These are phyloP conservation scores for Exophiala calicioides DNA, from an alignment of 2,329 filamentous ascomycete genomes.

Conservation along the genomic window DNA sequence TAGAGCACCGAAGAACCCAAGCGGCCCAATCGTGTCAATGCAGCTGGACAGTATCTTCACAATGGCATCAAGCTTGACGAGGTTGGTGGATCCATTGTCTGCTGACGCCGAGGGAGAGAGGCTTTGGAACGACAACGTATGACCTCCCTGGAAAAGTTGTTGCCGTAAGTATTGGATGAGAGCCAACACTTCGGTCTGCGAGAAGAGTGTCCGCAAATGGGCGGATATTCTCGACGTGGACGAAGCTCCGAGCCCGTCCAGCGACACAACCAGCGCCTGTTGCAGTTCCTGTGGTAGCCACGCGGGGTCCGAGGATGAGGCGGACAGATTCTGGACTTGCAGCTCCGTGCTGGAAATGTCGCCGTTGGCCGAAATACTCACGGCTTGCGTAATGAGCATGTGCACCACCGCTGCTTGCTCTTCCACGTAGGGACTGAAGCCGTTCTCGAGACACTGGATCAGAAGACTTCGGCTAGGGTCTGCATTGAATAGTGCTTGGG, in stretches of 20 bases:
- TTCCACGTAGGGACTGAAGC: slow-evolving; percentile 38
- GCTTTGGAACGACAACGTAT: slow-evolving; percentile 24
- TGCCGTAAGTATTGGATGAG: slow-evolving; percentile 35
- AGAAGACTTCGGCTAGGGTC: slow-evolving; percentile 44
- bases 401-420: slow-evolving; percentile 45
- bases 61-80: slow-evolving; percentile 39
- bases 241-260: slow-evolving; percentile 20
- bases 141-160: slow-evolving; percentile 32
- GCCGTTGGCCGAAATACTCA: slow-evolving; percentile 35
- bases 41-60: slow-evolving; percentile 46
- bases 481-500: slow-evolving; percentile 41
- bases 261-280: slow-evolving; percentile 15
- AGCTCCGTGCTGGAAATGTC: slow-evolving; percentile 2
- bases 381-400: slow-evolving; percentile 42
- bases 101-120: neutral
- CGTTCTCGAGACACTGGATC: slow-evolving; percentile 39
- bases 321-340: slow-evolving; percentile 13
- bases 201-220: slow-evolving; percentile 21
- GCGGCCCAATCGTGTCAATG: slow-evolving; percentile 50
- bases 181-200: slow-evolving; percentile 24
- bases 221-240: slow-evolving; percentile 16
- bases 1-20: slow-evolving; percentile 40
- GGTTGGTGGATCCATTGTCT: slow-evolving; percentile 2
- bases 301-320: slow-evolving; percentile 7
- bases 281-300: slow-evolving; percentile 21